Evolutionary conservation across 2,329 filamentous ascomycete species (phyloP).

Genomic region (Triangularia setosa): DNA sequence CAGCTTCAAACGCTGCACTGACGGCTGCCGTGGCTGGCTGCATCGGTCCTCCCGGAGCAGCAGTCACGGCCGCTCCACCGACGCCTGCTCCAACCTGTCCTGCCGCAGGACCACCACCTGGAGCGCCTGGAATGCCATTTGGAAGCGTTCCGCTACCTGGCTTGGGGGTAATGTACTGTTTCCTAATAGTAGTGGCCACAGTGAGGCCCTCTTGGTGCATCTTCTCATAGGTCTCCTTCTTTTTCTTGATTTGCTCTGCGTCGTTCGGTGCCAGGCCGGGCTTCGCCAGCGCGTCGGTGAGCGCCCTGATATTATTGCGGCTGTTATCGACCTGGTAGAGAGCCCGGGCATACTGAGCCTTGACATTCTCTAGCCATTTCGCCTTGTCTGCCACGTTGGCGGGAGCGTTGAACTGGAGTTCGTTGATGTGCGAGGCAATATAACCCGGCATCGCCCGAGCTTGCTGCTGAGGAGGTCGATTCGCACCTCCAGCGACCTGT

Average conservation of each 20-base stretch:
- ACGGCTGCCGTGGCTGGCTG: conserved; percentile 35
- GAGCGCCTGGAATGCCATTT: conserved; percentile 3
- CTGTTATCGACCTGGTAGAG: conserved; percentile 48
- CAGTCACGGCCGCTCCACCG: conserved; percentile 26
- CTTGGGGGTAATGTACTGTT: conserved; percentile 38
- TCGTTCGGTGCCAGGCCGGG: conserved; percentile 46
- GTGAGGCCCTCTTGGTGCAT: conserved; percentile 43
- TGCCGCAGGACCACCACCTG: conserved; percentile 7
- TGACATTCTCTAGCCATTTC: conserved; percentile 48
- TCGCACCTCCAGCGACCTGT: conserved; percentile 3
- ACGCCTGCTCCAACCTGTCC: conserved; percentile 12
- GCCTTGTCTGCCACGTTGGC: conserved; percentile 36
- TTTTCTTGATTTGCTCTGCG: conserved; percentile 40
- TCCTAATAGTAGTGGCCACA: conserved; percentile 46
- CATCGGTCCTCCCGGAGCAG: conserved; percentile 21
- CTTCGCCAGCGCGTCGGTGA: conserved; percentile 42
- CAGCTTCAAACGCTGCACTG: conserved; percentile 43
- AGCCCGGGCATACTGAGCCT: conserved; percentile 44
- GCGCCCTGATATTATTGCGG: conserved; percentile 37
- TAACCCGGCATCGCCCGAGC: conserved; percentile 36
- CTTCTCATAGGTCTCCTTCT: conserved; percentile 43
- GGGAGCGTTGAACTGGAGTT: conserved; percentile 46
- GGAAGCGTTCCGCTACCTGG: conserved; percentile 6
- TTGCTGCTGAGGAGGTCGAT: conserved; percentile 16
- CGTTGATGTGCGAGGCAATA: conserved; percentile 45